phyloP scores from a whole-genome alignment of 139 green algal species.

The Tetratostichococcus sp. region DNA sequence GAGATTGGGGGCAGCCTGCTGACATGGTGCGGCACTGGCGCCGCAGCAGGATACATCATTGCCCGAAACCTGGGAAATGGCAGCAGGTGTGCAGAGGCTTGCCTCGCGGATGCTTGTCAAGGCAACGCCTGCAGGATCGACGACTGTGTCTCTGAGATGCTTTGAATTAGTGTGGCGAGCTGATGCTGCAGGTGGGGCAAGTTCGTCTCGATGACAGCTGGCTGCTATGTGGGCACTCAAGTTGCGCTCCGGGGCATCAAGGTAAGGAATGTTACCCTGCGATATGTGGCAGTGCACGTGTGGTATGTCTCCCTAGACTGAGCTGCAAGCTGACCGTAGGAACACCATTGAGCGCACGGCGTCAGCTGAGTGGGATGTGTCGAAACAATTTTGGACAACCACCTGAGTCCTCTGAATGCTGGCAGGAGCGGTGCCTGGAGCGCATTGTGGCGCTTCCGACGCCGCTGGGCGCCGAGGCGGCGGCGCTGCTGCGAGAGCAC shows the following conservation, averaged over 20 bases:
- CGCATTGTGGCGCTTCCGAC: neutral
- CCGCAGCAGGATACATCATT: neutral
- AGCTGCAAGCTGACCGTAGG: too few species aligned
- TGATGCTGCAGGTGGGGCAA: neutral
- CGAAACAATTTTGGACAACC: too few species aligned
- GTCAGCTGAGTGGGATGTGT: too few species aligned
- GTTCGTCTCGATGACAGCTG: neutral
- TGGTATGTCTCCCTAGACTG: too few species aligned
- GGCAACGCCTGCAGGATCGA: too few species aligned
- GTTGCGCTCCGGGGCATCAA: neutral
- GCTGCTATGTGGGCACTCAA: neutral
- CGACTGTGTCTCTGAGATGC: too few species aligned
- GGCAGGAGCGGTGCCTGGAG: neutral
- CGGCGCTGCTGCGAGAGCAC: neutral
- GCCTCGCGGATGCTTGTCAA: too few species aligned
- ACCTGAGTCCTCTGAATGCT: neutral
- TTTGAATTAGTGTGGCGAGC: too few species aligned
- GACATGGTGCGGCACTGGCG: neutral
- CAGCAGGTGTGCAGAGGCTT: too few species aligned
- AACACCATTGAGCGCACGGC: too few species aligned
- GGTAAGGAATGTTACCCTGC: too few species aligned
- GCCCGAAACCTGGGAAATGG: neutral
- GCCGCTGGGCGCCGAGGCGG: neutral
- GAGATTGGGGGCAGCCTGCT: neutral
- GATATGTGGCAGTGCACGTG: too few species aligned